Evolutionary conservation across 768 basidiomycete genomes (phyloP).

Genomic region (Tylopilus vinaceipallidus): DNA sequence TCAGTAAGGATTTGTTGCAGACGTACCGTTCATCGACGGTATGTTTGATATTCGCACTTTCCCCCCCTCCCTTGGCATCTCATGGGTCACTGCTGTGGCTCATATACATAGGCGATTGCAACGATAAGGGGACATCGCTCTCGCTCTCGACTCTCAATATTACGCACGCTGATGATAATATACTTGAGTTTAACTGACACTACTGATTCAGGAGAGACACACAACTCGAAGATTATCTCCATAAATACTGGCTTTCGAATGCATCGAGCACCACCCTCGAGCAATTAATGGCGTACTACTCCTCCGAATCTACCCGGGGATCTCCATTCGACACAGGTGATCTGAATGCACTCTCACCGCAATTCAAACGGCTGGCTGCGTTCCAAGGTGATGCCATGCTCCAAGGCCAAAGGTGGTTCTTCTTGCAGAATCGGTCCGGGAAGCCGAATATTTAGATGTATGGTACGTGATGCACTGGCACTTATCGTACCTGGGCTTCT

Average conservation of each 20-base stretch:
- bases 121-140: constrained; percentile 47
- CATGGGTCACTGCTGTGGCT: not conserved
- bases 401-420: constrained; percentile 47
- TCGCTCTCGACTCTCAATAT: constrained; percentile 46
- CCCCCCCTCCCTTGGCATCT: not conserved
- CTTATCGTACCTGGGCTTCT: not conserved
- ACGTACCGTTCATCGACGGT: constrained; percentile 11
- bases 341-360: constrained; percentile 43
- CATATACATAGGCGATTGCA: constrained; percentile 36
- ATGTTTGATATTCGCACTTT: not conserved
- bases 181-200: not conserved
- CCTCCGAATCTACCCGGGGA: constrained; percentile 40
- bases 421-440: constrained; percentile 38
- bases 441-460: constrained; percentile 41
- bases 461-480: constrained; percentile 1
- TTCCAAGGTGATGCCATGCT: constrained; percentile 51
- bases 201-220: constrained; percentile 16
- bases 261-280: constrained; percentile 23
- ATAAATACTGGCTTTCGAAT: constrained; percentile 28
- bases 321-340: constrained; percentile 52
- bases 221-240: constrained; percentile 33
- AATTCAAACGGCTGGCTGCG: constrained; percentile 52
- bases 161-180: constrained; percentile 33
- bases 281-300: constrained; percentile 34
- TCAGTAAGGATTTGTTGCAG: constrained; percentile 34